Evolutionary conservation across 805 yeast genomes (phyloP), one percentile per base, ranked within the genome.

Genomic region (Candida endomychidarum): DNA sequence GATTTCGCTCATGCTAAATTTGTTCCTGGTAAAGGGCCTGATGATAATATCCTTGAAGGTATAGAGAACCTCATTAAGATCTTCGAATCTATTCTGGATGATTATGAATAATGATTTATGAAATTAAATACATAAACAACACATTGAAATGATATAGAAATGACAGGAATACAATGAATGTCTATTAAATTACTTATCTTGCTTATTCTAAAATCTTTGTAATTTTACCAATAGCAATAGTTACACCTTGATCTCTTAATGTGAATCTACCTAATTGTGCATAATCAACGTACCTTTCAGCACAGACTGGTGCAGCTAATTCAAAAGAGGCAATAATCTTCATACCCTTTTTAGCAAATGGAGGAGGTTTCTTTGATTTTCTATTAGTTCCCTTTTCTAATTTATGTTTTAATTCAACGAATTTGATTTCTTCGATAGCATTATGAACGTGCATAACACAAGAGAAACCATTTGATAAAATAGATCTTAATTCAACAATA

Each of bases 391-490:
- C 97, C 74, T 86, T 91, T 66, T 93, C 96, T 56, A 93, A 74
- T 70, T 91, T 89, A 72, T 93, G 98, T 60, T 89, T 74, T 63
- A 93, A 76, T 56, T 81, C 81, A 38, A 82, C 74, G 60, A 93
- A 79, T 18, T 76, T 75, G 38, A 93, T 96, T 67, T 93, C 99
- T 70, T 93, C 98, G 53, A 91, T 89, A 41, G 98, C 98, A 37
- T 98, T 88, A 72, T 93, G 99, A 54, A 93, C 84, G 60, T 93
- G 99, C 96, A 93, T 91, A 41, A 93, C 97, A 77, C 98, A 93
- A 10, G 96, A 81, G 74, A 81, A 93, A 42, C 99, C 99, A 37
- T 95, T 81, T 4, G 99, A 86, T 58, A 93, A 74, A 58, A 93
- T 93, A 14, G 96, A 85, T 70, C 86, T 89, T 65, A 93, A 80